phyloP scores from a whole-genome alignment of 345 rosid genomes.

The Aquilaria sinensis region DNA sequence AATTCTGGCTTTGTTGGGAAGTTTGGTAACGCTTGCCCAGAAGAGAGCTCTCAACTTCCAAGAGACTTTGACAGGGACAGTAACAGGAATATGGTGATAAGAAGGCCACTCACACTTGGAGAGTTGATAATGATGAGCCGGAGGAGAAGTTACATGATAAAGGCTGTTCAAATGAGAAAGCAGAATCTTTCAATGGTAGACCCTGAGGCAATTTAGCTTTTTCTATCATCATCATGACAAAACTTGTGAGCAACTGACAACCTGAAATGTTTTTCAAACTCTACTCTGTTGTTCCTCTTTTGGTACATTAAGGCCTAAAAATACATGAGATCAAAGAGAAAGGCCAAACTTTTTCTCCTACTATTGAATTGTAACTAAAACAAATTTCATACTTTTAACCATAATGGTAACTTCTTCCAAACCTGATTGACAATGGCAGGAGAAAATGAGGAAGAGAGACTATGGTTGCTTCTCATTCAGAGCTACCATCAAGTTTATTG shows the following conservation, averaged over 20 bases:
- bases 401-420: slow-evolving; percentile 12
- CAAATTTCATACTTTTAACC: too few relatives aligned
- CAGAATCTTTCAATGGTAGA: slow-evolving; percentile 53
- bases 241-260: slow-evolving; percentile 2
- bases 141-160: slow-evolving; percentile 62
- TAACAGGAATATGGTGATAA: slow-evolving; percentile 22
- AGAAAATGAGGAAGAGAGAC: slow-evolving; percentile 33
- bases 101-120: slow-evolving; percentile 60
- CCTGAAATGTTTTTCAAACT: not conserved
- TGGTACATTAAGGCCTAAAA: too few relatives aligned
- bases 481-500: slow-evolving; percentile 42
- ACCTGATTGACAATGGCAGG: slow-evolving; percentile 50
- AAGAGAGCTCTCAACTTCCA: slow-evolving; percentile 20
- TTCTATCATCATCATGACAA: not conserved
- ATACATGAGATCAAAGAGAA: not conserved
- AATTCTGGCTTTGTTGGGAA: slow-evolving; percentile 36
- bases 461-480: slow-evolving; percentile 50
- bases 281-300: not conserved
- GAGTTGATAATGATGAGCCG: slow-evolving; percentile 83
- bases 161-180: slow-evolving; percentile 49
- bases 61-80: slow-evolving; percentile 14
- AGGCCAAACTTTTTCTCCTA: not conserved
- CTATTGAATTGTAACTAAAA: too few relatives aligned
- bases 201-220: slow-evolving; percentile 8
- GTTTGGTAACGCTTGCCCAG: slow-evolving; percentile 2